Evolutionary conservation across 1,284 basidiomycete species (phyloP).

Genomic region (Mycena citricolor): DNA sequence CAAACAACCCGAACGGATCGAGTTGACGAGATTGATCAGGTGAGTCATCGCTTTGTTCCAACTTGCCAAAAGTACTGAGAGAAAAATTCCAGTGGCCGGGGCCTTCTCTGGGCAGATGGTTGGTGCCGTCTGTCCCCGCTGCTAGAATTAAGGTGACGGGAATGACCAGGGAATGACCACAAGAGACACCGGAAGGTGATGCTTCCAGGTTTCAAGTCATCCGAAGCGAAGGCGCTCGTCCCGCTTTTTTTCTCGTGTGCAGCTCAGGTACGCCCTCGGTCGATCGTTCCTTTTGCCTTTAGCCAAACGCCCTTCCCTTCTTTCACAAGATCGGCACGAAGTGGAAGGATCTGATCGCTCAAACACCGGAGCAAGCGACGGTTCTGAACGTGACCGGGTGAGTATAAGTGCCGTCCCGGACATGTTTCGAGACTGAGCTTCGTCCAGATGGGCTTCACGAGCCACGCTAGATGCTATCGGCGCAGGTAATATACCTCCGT

Average conservation of each 20-base stretch:
- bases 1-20: slow-evolving; percentile 34
- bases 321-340: slow-evolving; percentile 22
- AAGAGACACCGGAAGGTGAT: slow-evolving; percentile 38
- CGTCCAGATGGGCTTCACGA: slow-evolving; percentile 23
- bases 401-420: no score
- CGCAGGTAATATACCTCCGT: slow-evolving; percentile 16
- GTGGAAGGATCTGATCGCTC: slow-evolving; percentile 26
- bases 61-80: no score
- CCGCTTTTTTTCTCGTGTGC: slow-evolving; percentile 37
- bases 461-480: slow-evolving; percentile 26
- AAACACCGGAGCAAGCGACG: slow-evolving; percentile 21
- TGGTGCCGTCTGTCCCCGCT: not conserved
- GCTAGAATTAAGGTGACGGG: slow-evolving; percentile 1
- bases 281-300: slow-evolving; percentile 12
- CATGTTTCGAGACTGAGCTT: slow-evolving; percentile 6
- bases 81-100: slow-evolving; percentile 16
- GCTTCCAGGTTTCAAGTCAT: slow-evolving; percentile 37
- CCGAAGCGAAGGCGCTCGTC: slow-evolving; percentile 33
- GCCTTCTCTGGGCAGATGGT: slow-evolving; percentile 23
- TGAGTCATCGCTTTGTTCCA: not conserved
- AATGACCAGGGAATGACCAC: slow-evolving; percentile 32
- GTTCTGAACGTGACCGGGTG: slow-evolving; percentile 22
- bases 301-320: slow-evolving; percentile 9
- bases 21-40: slow-evolving; percentile 30
- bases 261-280: slow-evolving; percentile 29